Percentiles rank a stretch among this genome's conserved stretches.
These are phyloP conservation scores for Asterochloris erici DNA, from an alignment of 139 green algal species.

Conservation along the genomic window DNA sequence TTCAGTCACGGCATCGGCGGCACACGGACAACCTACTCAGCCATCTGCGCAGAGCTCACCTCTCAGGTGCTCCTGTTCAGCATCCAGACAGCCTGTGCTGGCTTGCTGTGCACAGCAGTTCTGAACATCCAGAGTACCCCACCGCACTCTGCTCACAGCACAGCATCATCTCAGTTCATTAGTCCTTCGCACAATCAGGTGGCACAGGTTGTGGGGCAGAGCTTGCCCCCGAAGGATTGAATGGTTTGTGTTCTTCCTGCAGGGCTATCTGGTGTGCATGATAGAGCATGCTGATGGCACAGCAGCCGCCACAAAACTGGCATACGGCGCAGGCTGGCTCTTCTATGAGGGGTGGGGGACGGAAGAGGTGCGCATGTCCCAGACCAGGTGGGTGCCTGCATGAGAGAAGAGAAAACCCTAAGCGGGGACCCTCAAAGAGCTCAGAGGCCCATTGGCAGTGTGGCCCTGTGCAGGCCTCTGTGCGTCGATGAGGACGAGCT, in stretches of 20 bases:
- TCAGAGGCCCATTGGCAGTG: too few species aligned
- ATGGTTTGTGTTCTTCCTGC: background rate
- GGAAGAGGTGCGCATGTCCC: constrained; percentile 5
- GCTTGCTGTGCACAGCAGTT: background rate
- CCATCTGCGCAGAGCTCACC: constrained; percentile 27
- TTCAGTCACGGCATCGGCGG: constrained; percentile 58
- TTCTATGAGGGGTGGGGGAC: constrained; percentile 15
- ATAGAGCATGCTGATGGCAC: constrained; percentile 68
- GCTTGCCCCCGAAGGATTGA: background rate
- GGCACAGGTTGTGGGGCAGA: background rate
- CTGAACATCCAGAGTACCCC: background rate
- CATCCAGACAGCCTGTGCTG: background rate
- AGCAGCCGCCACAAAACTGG: constrained; percentile 30
- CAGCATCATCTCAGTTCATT: background rate
- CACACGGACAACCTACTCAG: constrained; percentile 53
- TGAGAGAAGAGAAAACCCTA: too few species aligned
- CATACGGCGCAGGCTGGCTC: constrained; percentile 17
- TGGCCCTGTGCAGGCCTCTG: too few species aligned
- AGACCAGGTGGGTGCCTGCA: constrained; percentile 7
- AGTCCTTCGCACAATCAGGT: background rate
- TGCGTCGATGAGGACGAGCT: too few species aligned
- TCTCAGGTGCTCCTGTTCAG: background rate
- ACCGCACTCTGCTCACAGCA: background rate
- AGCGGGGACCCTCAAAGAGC: too few species aligned
- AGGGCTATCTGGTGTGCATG: constrained; percentile 62